Evolutionary conservation across 176 grass and related monocot species (phyloP).

Genomic region (Echinochloa phyllopogon): DNA sequence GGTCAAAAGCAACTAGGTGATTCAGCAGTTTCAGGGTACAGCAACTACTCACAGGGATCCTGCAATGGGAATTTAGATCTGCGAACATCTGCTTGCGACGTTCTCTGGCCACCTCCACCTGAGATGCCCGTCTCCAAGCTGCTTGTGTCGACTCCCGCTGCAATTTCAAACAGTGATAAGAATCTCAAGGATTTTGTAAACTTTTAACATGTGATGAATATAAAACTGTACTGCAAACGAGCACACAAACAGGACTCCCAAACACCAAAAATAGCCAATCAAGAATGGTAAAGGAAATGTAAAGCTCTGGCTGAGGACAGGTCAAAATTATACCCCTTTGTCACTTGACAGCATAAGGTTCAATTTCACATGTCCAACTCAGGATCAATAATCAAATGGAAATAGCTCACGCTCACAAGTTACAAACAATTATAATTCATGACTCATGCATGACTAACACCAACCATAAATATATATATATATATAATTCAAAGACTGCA

Average conservation of each 20-base stretch:
- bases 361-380: background rate
- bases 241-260: background rate
- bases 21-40: constrained; percentile 15
- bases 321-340: background rate
- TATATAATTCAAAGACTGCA: background rate
- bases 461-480: background rate
- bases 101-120: constrained; percentile 58
- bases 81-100: constrained; percentile 64
- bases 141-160: constrained; percentile 49
- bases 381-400: background rate
- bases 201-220: background rate
- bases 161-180: background rate
- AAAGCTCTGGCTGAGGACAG: background rate
- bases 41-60: constrained; percentile 53
- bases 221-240: background rate
- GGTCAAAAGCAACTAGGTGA: background rate
- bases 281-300: background rate
- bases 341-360: background rate
- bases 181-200: background rate
- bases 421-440: background rate
- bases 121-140: constrained; percentile 49
- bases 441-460: background rate
- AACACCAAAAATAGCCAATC: background rate
- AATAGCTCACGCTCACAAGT: background rate
- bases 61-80: constrained; percentile 72